Percentiles rank a stretch among this genome's conserved stretches.
Conservation (phyloP, 768 basidiomycete genomes). For the Leccinum boreale region DNA sequence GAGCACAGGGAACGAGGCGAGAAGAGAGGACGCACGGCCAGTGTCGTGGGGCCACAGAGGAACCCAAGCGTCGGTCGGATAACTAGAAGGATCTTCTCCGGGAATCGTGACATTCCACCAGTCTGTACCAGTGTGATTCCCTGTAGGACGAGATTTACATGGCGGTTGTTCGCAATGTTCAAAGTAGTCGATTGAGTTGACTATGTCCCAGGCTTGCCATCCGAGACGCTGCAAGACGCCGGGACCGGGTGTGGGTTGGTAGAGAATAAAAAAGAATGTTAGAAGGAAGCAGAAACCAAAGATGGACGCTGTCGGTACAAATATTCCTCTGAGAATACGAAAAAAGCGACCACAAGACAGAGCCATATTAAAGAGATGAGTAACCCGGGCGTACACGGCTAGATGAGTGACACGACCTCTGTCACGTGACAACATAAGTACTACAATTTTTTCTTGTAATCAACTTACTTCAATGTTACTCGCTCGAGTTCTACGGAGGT, state of each 20-base stretch:
- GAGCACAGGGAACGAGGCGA: neutral
- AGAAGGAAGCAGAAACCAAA: slow-evolving; percentile 70
- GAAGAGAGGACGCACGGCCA: slow-evolving; percentile 18
- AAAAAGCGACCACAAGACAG: slow-evolving; percentile 40
- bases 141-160: neutral
- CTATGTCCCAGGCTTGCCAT: slow-evolving; percentile 85
- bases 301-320: slow-evolving; percentile 57
- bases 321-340: slow-evolving; percentile 51
- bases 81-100: slow-evolving; percentile 54
- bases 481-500: slow-evolving; percentile 33
- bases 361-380: slow-evolving; percentile 18
- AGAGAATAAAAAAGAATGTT: slow-evolving; percentile 74
- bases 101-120: slow-evolving; percentile 19
- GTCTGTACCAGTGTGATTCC: slow-evolving; percentile 1
- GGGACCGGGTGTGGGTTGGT: slow-evolving; percentile 74
- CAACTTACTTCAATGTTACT: slow-evolving; percentile 5
- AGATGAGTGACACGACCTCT: neutral
- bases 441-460: slow-evolving; percentile 19
- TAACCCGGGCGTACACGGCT: no score
- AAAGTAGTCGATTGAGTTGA: slow-evolving; percentile 34
- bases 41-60: slow-evolving; percentile 30
- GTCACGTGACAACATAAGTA: no score
- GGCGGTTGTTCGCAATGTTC: neutral
- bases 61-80: slow-evolving; percentile 60
- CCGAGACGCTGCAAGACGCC: slow-evolving; percentile 70